Percentiles rank a stretch among this genome's conserved stretches.
phyloP scores from a whole-genome alignment of 2,329 filamentous ascomycete species.

The Colletotrichum tropicale region DNA sequence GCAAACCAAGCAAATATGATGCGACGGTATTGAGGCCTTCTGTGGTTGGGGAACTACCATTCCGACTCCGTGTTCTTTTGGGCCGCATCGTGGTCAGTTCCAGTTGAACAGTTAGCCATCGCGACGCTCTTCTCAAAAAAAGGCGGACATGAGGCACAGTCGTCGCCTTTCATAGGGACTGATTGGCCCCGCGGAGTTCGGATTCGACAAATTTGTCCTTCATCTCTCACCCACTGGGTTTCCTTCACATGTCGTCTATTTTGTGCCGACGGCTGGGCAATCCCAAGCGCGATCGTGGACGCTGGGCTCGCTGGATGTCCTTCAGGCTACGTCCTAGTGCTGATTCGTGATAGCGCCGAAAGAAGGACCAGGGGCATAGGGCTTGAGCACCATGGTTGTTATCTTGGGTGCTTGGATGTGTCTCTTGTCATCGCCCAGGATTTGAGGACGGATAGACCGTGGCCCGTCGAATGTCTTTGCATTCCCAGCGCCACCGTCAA shows the following conservation, averaged over 20 bases:
- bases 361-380: neutral
- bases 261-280: neutral
- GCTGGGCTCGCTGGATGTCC: neutral
- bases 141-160: neutral
- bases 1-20: neutral
- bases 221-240: neutral
- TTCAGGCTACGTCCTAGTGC: neutral
- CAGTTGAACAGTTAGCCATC: neutral
- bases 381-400: neutral
- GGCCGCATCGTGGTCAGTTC: neutral
- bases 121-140: neutral
- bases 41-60: neutral
- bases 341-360: neutral
- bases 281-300: neutral
- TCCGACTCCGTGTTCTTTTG: neutral
- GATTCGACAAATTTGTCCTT: neutral
- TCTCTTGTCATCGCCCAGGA: neutral
- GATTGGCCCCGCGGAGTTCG: neutral
- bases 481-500: neutral
- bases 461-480: neutral
- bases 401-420: neutral
- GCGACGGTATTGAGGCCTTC: neutral
- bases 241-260: neutral
- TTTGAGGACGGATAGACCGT: neutral
- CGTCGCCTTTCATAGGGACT: neutral